Conservation (phyloP, 2,329 filamentous ascomycete genomes). For the Mariannaea sp. region DNA sequence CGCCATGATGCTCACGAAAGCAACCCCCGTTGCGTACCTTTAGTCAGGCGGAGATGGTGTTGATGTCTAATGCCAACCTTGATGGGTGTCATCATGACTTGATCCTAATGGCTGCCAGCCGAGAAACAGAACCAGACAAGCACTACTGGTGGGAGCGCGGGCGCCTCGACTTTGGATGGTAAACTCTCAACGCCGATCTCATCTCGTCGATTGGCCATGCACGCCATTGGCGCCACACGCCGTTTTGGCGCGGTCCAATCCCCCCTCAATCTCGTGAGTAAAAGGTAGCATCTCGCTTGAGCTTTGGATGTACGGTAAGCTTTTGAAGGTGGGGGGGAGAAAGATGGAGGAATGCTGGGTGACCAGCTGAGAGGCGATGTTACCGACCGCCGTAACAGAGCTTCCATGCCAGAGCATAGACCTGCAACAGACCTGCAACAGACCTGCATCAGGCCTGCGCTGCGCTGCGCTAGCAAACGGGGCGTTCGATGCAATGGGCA, state of each 20-base stretch:
- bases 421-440: too few species aligned
- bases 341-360: constrained; percentile 10
- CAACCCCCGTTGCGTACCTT: not conserved
- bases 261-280: not conserved
- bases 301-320: not conserved
- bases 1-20: not conserved
- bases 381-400: too few species aligned
- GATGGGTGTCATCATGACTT: constrained; percentile 14
- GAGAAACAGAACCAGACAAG: constrained; percentile 3
- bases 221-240: constrained; percentile 4
- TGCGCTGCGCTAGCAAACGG: too few species aligned
- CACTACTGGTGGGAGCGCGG: constrained; percentile 16
- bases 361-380: constrained; percentile 3
- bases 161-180: not conserved
- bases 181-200: constrained; percentile 7
- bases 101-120: constrained; percentile 14
- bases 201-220: constrained; percentile 12
- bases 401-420: too few species aligned
- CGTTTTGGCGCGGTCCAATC: constrained; percentile 12
- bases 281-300: not conserved
- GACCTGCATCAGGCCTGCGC: too few species aligned
- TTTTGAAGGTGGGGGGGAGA: not conserved
- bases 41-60: not conserved
- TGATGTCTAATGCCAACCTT: constrained; percentile 15
- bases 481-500: too few species aligned